phyloP scores from a whole-genome alignment of 2,329 filamentous ascomycete genomes.

The Cladosporium austrohemisphaericum region DNA sequence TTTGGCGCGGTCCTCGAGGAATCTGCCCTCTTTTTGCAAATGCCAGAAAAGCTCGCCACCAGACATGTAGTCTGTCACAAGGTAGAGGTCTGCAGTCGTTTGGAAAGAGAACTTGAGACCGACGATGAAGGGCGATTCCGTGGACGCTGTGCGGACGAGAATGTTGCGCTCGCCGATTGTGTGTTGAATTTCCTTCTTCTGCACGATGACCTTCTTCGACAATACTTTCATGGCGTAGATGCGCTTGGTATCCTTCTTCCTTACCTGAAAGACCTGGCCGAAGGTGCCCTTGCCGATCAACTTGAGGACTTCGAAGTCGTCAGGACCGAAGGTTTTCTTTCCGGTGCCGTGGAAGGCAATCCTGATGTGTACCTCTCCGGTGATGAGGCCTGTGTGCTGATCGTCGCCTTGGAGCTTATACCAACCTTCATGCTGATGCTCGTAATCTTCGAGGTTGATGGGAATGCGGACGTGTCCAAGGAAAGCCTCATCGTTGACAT shows the following conservation, averaged over 20 bases:
- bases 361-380: slow-evolving; percentile 83
- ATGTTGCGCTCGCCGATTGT: slow-evolving; percentile 97
- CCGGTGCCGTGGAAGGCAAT: slow-evolving; percentile 82
- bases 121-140: slow-evolving; percentile 95
- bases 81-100: slow-evolving; percentile 89
- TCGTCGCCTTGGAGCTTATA: slow-evolving; percentile 74
- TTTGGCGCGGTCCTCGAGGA: slow-evolving; percentile 90
- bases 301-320: slow-evolving; percentile 93
- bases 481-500: slow-evolving; percentile 79
- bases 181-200: slow-evolving; percentile 98
- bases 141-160: slow-evolving; percentile 88
- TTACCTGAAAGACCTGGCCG: slow-evolving; percentile 96
- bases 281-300: slow-evolving; percentile 98
- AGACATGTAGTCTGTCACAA: slow-evolving; percentile 99
- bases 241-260: slow-evolving; percentile 90
- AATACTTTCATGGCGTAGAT: slow-evolving; percentile 99
- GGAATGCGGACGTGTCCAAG: slow-evolving; percentile 84
- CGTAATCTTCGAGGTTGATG: slow-evolving; percentile 64
- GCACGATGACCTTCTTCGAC: slow-evolving; percentile 98
- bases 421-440: slow-evolving; percentile 76
- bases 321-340: slow-evolving; percentile 87
- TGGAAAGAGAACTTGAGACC: slow-evolving; percentile 98
- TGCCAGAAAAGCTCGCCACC: slow-evolving; percentile 99
- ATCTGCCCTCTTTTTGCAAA: slow-evolving; percentile 92
- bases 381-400: slow-evolving; percentile 59